These are phyloP conservation scores for Fusarium sterilihyphosum DNA, from an alignment of 2,329 filamentous ascomycete genomes.

Conservation along the genomic window DNA sequence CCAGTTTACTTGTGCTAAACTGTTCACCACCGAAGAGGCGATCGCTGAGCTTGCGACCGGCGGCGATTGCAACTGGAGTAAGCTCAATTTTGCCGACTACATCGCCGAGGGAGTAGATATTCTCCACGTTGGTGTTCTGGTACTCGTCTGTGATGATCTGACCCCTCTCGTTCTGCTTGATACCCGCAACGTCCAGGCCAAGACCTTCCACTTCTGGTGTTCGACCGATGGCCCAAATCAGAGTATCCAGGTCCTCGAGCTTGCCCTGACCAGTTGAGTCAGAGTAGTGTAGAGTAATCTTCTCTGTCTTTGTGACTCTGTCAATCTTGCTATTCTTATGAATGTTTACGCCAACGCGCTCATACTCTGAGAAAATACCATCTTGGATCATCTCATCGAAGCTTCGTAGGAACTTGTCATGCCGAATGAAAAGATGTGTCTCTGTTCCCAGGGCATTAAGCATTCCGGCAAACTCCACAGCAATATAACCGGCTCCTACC, in stretches of 20 bases:
- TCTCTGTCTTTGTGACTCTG: neutral
- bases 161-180: neutral
- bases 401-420: neutral
- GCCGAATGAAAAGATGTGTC: neutral
- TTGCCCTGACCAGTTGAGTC: neutral
- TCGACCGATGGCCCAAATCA: neutral
- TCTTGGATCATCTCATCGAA: neutral
- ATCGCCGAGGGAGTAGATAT: neutral
- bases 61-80: neutral
- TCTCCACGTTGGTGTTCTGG: neutral
- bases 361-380: neutral
- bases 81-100: neutral
- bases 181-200: accelerated
- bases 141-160: neutral
- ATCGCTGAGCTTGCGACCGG: neutral
- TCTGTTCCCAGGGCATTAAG: neutral
- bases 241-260: neutral
- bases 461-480: neutral
- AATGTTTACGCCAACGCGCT: neutral
- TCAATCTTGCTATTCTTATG: neutral
- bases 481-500: neutral
- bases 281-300: neutral
- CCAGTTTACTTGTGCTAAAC: neutral
- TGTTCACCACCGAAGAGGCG: neutral
- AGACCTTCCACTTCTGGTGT: neutral